Evolutionary conservation across 768 basidiomycete species (phyloP).

Genomic region (Macrolepiota fuliginosa): DNA sequence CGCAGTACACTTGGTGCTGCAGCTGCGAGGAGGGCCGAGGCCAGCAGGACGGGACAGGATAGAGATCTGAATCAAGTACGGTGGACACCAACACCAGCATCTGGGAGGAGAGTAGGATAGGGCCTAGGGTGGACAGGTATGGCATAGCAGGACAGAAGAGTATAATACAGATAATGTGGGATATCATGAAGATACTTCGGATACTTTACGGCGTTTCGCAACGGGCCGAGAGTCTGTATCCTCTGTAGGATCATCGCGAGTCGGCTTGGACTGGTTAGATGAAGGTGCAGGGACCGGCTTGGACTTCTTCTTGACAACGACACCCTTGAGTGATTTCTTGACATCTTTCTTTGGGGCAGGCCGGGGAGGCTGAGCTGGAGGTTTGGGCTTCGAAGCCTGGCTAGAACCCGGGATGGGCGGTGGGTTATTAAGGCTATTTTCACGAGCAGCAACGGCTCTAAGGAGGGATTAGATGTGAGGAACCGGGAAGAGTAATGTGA

Average conservation of each 20-base stretch:
- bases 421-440: slow-evolving; percentile 42
- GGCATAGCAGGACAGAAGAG: neutral
- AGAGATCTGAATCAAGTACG: slow-evolving; percentile 63
- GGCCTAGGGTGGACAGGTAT: neutral
- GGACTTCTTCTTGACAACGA: slow-evolving; percentile 74
- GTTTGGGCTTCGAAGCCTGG: slow-evolving; percentile 29
- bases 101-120: slow-evolving; percentile 20
- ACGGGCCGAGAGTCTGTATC: slow-evolving; percentile 29
- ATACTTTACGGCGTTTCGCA: slow-evolving; percentile 60
- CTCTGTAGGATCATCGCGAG: slow-evolving; percentile 13
- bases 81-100: slow-evolving; percentile 76
- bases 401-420: slow-evolving; percentile 35
- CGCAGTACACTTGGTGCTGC: slow-evolving; percentile 66
- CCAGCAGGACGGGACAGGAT: slow-evolving; percentile 46
- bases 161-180: neutral
- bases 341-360: slow-evolving; percentile 54
- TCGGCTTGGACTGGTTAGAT: slow-evolving; percentile 5
- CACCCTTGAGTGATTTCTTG: slow-evolving; percentile 73
- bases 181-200: slow-evolving; percentile 22
- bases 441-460: slow-evolving; percentile 69
- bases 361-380: slow-evolving; percentile 23
- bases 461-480: slow-evolving; percentile 6
- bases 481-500: slow-evolving; percentile 1
- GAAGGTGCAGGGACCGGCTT: slow-evolving; percentile 33
- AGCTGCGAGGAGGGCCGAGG: slow-evolving; percentile 63